These are phyloP conservation scores for Deuterostichococcus epilithicus DNA, from an alignment of 139 green algal genomes.

Conservation along the genomic window DNA sequence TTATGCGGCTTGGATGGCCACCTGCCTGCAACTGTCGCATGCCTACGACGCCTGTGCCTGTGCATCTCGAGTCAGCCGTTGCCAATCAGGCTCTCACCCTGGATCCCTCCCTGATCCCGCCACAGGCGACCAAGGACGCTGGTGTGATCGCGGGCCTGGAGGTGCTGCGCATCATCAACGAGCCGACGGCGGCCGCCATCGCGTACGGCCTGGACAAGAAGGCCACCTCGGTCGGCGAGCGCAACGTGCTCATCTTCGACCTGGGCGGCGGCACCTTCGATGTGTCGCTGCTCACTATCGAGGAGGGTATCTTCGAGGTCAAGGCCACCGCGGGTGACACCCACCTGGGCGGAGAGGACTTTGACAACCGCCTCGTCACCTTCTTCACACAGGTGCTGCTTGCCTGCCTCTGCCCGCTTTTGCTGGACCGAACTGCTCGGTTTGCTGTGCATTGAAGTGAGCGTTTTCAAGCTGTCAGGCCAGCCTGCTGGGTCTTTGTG, in stretches of 20 bases:
- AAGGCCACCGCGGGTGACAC: conserved; percentile 98
- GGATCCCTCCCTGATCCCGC: too few relatives aligned
- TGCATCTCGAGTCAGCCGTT: too few relatives aligned
- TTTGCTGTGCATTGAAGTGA: not conserved
- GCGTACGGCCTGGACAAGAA: conserved; percentile 80
- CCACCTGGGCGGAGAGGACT: conserved; percentile 97
- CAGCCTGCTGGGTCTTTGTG: not conserved
- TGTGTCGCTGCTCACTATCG: conserved; percentile 98
- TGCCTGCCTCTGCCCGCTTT: not conserved
- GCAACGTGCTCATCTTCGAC: conserved; percentile 96
- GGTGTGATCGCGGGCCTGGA: conserved; percentile 86
- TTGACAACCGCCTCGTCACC: conserved; percentile 93
- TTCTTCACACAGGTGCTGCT: conserved; percentile 76
- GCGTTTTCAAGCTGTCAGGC: not conserved
- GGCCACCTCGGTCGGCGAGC: conserved; percentile 45
- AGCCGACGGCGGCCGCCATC: conserved; percentile 87
- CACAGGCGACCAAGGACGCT: conserved; percentile 76
- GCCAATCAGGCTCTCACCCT: too few relatives aligned
- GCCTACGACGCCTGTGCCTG: too few relatives aligned
- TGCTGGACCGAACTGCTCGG: not conserved
- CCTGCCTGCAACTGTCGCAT: too few relatives aligned
- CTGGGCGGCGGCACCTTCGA: conserved; percentile 96
- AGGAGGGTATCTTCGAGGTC: conserved; percentile 98
- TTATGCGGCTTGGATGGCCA: too few relatives aligned
- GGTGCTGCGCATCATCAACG: conserved; percentile 87